Evolutionary conservation across 352 stramenopile genomes (phyloP).

Genomic region (Pilasporangium apinafurcum): DNA sequence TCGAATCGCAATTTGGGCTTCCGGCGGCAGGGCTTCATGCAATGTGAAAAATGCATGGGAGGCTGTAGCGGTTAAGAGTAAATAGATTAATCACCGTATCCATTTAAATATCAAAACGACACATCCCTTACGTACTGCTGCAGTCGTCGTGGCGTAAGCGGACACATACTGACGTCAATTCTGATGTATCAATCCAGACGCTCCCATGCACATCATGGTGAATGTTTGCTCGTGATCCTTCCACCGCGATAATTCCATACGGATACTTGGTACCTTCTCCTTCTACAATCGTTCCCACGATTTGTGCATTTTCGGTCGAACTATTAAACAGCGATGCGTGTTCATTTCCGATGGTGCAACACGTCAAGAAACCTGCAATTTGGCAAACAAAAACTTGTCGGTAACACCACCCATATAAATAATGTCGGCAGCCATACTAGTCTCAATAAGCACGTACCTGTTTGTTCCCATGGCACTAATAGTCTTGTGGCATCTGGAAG

Average conservation of each 20-base stretch:
- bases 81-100: conserved; percentile 4
- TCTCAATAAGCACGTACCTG: conserved; percentile 7
- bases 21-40: conserved; percentile 39
- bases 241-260: conserved; percentile 34
- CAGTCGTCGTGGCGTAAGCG: conserved; percentile 34
- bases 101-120: neutral
- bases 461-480: conserved; percentile 43
- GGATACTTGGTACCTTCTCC: conserved; percentile 26
- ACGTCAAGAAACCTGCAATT: conserved; percentile 25
- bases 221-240: conserved; percentile 19
- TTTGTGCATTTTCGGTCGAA: conserved; percentile 12
- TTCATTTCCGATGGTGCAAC: conserved; percentile 27
- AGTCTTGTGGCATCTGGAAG: conserved; percentile 34
- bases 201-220: conserved; percentile 33
- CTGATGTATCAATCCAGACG: conserved; percentile 47
- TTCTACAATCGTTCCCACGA: conserved; percentile 22
- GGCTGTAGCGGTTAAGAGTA: conserved; percentile 8
- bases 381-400: neutral
- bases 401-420: neutral
- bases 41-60: conserved; percentile 52
- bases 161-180: conserved; percentile 40
- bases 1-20: conserved; percentile 65
- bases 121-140: conserved; percentile 22
- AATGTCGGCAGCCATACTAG: neutral
- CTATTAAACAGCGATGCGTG: conserved; percentile 32